Evolutionary conservation across 2,329 filamentous ascomycete species (phyloP), one percentile per base, ranked within the genome.

Genomic region (Pseudovirgaria hyperparasitica): DNA sequence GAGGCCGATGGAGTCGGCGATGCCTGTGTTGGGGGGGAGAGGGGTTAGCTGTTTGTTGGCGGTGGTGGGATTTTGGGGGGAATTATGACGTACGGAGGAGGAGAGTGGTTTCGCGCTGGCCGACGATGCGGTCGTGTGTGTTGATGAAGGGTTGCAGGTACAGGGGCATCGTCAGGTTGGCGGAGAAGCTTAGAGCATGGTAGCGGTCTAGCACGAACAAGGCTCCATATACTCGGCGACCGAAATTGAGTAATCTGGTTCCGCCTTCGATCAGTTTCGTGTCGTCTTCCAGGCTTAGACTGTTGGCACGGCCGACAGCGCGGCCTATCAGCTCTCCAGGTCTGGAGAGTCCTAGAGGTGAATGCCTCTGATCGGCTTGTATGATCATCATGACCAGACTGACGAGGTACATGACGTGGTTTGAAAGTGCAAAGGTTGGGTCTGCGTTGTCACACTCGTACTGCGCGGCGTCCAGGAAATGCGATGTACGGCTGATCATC

Each of bases 131-230:
- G 15, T 31, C 29, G n/a, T 31, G 25, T 9, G 27, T 22, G 5
- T 19, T 23, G 17, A 24, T 46, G 5, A 50, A 33, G 12, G 40
- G 41, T 6, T 48, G 43, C 17, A 40, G 39, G 19, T 48, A 40
- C 14, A 47, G 28, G 5, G 49, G 47, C 19, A 55, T 31, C 25
- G 48, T 37, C 11, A 48, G 42, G 22, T 51, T 44, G 19, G 44
- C 52, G 6, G 40, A 45, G 19, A 45, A 41, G 29, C 44, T 45
- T 23, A 49, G 46, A 9, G 50, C 48, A 27, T 54, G 43, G 23
- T 52, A 53, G 13, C 49, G 46, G 25, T 54, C 52, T n/a, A 54
- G 22, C 16, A 52, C 50, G 26, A 54, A 45, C 1, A 48, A 37
- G 19, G 45, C 38, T 50, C 50, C 54, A 28, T 52, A 54, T 2